Percentiles rank a stretch among this genome's conserved stretches.
Conservation (phyloP, 495 filamentous ascomycete genomes). For the Talaromyces proteolyticus region DNA sequence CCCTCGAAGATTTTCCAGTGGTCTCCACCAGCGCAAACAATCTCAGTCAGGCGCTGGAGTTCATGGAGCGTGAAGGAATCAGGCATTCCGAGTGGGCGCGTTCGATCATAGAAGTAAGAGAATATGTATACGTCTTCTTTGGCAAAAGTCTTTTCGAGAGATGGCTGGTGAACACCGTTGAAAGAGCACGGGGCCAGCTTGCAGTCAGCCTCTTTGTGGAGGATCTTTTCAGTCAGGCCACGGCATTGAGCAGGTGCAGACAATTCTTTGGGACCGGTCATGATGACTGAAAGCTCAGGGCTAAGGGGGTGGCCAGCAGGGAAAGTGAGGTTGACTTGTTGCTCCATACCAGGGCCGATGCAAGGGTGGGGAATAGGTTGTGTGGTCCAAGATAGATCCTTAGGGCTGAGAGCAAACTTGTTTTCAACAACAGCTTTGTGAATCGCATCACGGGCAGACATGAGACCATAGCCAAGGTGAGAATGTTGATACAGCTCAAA, state of each 20-base stretch:
- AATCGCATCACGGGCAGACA: slow-evolving; percentile 83
- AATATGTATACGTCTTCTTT: slow-evolving; percentile 92
- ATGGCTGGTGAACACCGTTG: slow-evolving; percentile 92
- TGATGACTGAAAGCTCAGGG: slow-evolving; percentile 59
- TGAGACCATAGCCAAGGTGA: slow-evolving; percentile 94
- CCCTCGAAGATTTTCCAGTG: slow-evolving; percentile 73
- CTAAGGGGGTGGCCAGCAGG: slow-evolving; percentile 56
- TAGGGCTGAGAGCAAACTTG: slow-evolving; percentile 41
- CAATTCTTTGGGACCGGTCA: slow-evolving; percentile 71
- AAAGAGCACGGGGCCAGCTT: slow-evolving; percentile 88
- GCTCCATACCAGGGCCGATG: slow-evolving; percentile 72
- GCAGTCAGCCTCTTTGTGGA: slow-evolving; percentile 82
- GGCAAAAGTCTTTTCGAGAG: slow-evolving; percentile 86
- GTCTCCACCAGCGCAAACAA: slow-evolving; percentile 74
- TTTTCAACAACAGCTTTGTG: slow-evolving; percentile 65
- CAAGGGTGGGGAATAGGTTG: slow-evolving; percentile 79
- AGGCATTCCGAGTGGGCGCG: slow-evolving; percentile 87
- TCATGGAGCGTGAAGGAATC: slow-evolving; percentile 88
- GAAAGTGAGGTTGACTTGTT: slow-evolving; percentile 62
- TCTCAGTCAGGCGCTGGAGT: slow-evolving; percentile 72
- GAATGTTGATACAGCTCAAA: slow-evolving; percentile 98
- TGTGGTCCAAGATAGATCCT: slow-evolving; percentile 50
- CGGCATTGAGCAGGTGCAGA: slow-evolving; percentile 83
- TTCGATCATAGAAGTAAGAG: slow-evolving; percentile 96
- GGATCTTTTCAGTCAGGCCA: slow-evolving; percentile 78